Evolutionary conservation across 768 basidiomycete species (phyloP).

Genomic region (Tricholoma hemisulphureum): DNA sequence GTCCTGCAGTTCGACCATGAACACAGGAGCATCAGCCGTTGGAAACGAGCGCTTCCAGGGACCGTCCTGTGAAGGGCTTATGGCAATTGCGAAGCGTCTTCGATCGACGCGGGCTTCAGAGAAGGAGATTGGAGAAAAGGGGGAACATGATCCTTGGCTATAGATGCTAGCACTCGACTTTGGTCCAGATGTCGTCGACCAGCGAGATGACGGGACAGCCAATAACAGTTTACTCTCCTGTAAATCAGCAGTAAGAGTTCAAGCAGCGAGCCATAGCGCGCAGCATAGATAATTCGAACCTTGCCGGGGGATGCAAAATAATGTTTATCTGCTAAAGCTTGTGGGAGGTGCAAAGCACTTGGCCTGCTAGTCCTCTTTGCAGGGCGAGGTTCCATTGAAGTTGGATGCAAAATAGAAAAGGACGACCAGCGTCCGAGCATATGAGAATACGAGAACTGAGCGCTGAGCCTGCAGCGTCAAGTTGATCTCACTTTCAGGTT

Average conservation of each 20-base stretch:
- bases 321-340: conserved; percentile 14
- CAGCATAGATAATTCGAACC: background rate
- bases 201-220: conserved; percentile 10
- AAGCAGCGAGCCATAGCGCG: background rate
- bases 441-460: conserved; percentile 1
- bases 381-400: background rate
- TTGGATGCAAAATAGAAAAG: background rate
- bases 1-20: conserved; percentile 7
- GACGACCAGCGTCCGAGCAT: background rate
- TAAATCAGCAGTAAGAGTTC: background rate
- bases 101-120: conserved; percentile 14
- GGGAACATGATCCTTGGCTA: conserved; percentile 20
- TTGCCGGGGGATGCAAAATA: background rate
- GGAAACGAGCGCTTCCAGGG: conserved; percentile 10
- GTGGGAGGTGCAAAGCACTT: conserved; percentile 9
- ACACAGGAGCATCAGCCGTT: conserved; percentile 2
- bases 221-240: conserved; percentile 12
- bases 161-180: conserved; percentile 21
- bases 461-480: conserved; percentile 19
- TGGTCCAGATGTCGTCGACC: conserved; percentile 16
- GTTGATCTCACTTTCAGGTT: no score
- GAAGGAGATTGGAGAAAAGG: conserved; percentile 11
- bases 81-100: conserved; percentile 20
- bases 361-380: conserved; percentile 11
- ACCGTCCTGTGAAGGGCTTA: conserved; percentile 17